Base-by-base conservation (phyloP, 2,329 filamentous ascomycete genomes). In the Aureobasidium uvarum region DNA sequence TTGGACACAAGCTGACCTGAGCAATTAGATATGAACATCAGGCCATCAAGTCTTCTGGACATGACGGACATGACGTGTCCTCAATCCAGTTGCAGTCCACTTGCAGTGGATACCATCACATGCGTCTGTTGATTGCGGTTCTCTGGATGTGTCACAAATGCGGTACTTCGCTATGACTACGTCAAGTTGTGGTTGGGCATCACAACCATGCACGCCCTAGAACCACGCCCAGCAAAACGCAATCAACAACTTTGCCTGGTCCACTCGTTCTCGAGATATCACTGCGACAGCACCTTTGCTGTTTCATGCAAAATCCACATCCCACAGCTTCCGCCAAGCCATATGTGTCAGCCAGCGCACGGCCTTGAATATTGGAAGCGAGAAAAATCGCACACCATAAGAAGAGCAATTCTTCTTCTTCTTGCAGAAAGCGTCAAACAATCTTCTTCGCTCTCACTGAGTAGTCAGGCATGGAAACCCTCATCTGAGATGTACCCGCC, bases 381-480 rank as follows among this genome's bases (percentile, higher is more conserved):
- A 60, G 56, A 60, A 60, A 58, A 46, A 60, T 10, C 39, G 54
- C 54, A 58, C 54, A 58, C 18, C 54, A 31, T n/a, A 45, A 45
- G 54, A 58, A 39, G 38, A 31, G 5, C 13, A 31, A 41, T 39
- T 39, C 51, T 56, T 36, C 51, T 56, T 36, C 50, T 33, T 56
- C 11, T 10, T 18, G 14, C 25, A 6, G 25, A 31, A 55, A 31
- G 23, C 38, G 14, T n/a, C 41, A 36, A 28, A 23, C 28, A 60
- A 23, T 38, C 6, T 25, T 20, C 10, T 46, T 14, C 11, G 10
- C 43, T 23, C 14, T 11, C 43, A 23, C 23, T 23, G 43, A 13
- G 20, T 13, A 11, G 13, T 8, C 33, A 3, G 33, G 8, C 10
- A 36, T 36, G 33, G 2, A 8, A 36, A 11, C 1, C 13, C 11